Percentiles rank a stretch among this genome's conserved stretches.
These are phyloP conservation scores for Colletotrichum siamense DNA, from an alignment of 2,329 filamentous ascomycete species.

Conservation along the genomic window DNA sequence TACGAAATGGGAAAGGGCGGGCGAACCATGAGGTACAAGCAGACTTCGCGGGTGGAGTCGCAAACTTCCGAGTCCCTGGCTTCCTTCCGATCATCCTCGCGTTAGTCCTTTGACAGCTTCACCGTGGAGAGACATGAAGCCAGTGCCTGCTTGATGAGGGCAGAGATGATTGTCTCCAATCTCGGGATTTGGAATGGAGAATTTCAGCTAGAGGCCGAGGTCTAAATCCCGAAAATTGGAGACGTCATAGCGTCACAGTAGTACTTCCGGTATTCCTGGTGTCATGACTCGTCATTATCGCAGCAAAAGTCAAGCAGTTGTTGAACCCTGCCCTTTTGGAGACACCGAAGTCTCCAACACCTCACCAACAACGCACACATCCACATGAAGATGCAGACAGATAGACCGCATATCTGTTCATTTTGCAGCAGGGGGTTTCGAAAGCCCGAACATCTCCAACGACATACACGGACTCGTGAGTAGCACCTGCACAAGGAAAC, in stretches of 20 bases:
- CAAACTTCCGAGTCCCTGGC: not conserved
- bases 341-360: not conserved
- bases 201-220: not conserved
- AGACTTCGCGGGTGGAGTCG: not conserved
- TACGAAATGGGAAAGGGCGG: not conserved
- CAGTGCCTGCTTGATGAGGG: not conserved
- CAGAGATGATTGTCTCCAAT: not conserved
- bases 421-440: not conserved
- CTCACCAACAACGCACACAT: not conserved
- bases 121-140: not conserved
- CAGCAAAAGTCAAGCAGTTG: not conserved
- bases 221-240: not conserved
- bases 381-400: not conserved
- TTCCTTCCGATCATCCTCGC: not conserved
- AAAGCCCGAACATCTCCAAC: not conserved
- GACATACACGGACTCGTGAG: not conserved
- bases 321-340: not conserved
- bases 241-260: not conserved
- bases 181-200: not conserved
- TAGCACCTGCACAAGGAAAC: not conserved
- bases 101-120: not conserved
- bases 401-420: not conserved
- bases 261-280: not conserved
- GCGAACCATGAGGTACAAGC: not conserved
- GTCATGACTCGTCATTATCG: not conserved